Conservation (phyloP, 2,329 filamentous ascomycete species). For the Zymoseptoria crescenta region DNA sequence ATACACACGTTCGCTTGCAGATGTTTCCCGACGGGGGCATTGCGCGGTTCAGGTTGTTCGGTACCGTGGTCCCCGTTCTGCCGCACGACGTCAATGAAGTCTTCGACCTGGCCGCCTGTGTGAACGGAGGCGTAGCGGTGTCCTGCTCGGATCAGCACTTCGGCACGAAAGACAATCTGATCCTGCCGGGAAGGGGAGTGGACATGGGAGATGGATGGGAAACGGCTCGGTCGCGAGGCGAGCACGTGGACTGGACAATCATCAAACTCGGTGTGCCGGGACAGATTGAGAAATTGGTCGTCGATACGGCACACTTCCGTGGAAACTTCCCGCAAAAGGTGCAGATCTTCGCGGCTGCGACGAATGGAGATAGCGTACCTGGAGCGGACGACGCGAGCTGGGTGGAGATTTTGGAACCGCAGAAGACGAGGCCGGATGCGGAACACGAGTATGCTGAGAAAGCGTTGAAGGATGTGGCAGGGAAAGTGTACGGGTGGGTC, state of each 20-base stretch:
- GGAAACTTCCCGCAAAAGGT: conserved; percentile 78
- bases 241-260: conserved; percentile 75
- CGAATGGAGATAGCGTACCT: conserved; percentile 43
- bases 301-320: conserved; percentile 76
- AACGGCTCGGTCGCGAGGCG: conserved; percentile 64
- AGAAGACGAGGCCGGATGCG: conserved; percentile 62
- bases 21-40: conserved; percentile 86
- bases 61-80: conserved; percentile 68
- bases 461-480: conserved; percentile 40
- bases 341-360: conserved; percentile 55
- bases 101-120: conserved; percentile 68
- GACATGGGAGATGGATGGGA: conserved; percentile 91
- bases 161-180: conserved; percentile 69
- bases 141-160: conserved; percentile 79
- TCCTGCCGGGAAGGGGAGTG: conserved; percentile 69
- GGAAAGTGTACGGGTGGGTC: conserved; percentile 64
- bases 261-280: conserved; percentile 63
- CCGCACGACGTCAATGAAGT: conserved; percentile 56
- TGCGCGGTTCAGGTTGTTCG: conserved; percentile 69
- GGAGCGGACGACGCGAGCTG: conserved; percentile 53
- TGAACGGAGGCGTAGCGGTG: conserved; percentile 69
- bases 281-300: conserved; percentile 57
- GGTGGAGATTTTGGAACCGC: conserved; percentile 57
- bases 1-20: conserved; percentile 71
- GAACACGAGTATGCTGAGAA: conserved; percentile 57